Percentiles rank a stretch among this genome's conserved stretches.
phyloP scores from a whole-genome alignment of 306 rosid species.

The Rosa chinensis region DNA sequence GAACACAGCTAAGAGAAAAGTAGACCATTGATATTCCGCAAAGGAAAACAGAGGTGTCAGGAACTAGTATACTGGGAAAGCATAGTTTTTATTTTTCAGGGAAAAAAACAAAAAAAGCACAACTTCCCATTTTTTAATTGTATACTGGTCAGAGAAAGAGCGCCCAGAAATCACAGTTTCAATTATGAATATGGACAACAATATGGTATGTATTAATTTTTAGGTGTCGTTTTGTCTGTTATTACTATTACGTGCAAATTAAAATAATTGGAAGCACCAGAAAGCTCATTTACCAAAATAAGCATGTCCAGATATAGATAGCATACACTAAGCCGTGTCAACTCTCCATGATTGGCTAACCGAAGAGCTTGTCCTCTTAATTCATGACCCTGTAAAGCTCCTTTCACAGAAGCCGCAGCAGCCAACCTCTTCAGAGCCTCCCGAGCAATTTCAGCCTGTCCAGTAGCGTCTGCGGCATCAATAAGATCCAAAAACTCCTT shows the following conservation, averaged over 20 bases:
- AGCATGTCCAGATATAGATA: conserved; percentile 10
- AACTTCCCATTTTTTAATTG: neutral
- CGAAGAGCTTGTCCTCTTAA: conserved; percentile 87
- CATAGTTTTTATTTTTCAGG: neutral
- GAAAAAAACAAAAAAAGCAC: neutral
- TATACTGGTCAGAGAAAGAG: neutral
- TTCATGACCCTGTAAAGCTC: conserved; percentile 89
- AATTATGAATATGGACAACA: neutral
- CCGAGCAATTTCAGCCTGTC: conserved; percentile 94
- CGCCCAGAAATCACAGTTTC: neutral
- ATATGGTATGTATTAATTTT: neutral
- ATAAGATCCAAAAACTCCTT: conserved; percentile 95
- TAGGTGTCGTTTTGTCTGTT: neutral
- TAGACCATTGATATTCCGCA: no score
- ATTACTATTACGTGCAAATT: neutral
- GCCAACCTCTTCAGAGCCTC: conserved; percentile 96
- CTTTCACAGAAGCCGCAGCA: conserved; percentile 92
- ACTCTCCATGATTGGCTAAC: conserved; percentile 95
- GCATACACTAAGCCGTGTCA: conserved; percentile 89
- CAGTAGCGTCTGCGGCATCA: conserved; percentile 99
- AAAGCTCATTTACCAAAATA: neutral
- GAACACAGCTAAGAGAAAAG: neutral
- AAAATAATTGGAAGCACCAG: neutral
- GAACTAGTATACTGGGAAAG: conserved; percentile 20
- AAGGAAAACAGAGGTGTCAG: neutral